Percentiles rank a stretch among this genome's conserved stretches.
phyloP scores from a whole-genome alignment of 345 rosid genomes.

The Sisymbrium irio region DNA sequence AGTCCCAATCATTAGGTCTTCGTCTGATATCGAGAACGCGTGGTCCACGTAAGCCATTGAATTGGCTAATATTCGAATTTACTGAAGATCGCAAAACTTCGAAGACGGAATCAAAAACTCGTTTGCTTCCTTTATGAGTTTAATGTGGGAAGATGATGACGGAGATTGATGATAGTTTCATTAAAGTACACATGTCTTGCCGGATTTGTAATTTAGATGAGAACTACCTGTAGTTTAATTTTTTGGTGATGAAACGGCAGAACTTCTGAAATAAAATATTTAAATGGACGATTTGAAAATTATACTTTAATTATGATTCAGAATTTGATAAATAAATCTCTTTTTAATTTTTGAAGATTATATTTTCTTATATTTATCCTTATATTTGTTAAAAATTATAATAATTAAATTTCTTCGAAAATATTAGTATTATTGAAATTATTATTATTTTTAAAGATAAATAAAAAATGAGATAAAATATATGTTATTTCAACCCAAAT shows the following conservation, averaged over 20 bases:
- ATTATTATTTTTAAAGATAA: no score
- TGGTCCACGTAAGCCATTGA: slow-evolving; percentile 97
- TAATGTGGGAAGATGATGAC: slow-evolving; percentile 16
- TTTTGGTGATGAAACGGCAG: background rate
- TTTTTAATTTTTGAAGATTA: no score
- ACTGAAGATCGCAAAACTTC: slow-evolving; percentile 15
- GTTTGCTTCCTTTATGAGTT: slow-evolving; percentile 6
- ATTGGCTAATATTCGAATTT: background rate
- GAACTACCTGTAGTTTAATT: slow-evolving; percentile 12
- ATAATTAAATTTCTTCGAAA: no score
- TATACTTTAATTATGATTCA: no score
- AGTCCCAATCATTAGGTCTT: slow-evolving; percentile 79
- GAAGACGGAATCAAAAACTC: slow-evolving; percentile 24
- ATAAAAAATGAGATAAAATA: no score
- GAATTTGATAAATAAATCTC: no score
- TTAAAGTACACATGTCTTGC: slow-evolving; percentile 5
- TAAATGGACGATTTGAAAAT: no score
- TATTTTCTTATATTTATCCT: no score
- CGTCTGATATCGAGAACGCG: slow-evolving; percentile 95
- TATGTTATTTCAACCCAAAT: no score
- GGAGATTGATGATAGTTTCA: background rate
- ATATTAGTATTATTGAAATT: no score
- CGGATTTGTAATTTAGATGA: background rate
- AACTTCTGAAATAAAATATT: background rate
- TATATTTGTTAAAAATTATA: no score